Conservation (phyloP, 2,329 filamentous ascomycete species). For the Colletotrichum kahawae region DNA sequence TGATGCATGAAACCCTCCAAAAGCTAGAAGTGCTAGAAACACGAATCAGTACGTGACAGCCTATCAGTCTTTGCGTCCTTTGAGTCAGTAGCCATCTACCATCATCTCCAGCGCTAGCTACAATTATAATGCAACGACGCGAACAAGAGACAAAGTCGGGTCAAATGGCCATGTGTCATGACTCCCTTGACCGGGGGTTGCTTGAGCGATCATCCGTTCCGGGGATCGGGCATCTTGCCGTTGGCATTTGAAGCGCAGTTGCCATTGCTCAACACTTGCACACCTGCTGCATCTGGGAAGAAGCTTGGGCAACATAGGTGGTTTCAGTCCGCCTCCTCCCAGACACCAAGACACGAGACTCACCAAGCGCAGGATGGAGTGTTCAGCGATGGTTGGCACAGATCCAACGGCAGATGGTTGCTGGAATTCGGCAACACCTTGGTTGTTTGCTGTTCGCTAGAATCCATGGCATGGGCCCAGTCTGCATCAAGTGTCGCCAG, state of each 20-base stretch:
- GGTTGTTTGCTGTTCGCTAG: neutral
- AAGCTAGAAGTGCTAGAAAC: slow-evolving; percentile 9
- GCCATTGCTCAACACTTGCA: neutral
- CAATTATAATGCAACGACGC: neutral
- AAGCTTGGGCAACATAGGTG: slow-evolving; percentile 3
- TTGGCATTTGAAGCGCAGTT: neutral
- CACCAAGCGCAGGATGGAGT: neutral
- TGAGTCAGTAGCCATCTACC: slow-evolving; percentile 4
- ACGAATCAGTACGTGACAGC: slow-evolving; percentile 11
- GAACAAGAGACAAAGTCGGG: neutral
- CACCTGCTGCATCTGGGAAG: slow-evolving; percentile 10
- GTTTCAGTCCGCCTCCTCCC: slow-evolving; percentile 14
- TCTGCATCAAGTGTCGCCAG: neutral
- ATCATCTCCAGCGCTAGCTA: neutral
- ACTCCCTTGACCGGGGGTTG: slow-evolving; percentile 9
- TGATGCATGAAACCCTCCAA: slow-evolving; percentile 19
- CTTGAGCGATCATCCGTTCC: slow-evolving; percentile 11
- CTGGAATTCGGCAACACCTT: neutral
- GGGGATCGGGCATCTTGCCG: neutral
- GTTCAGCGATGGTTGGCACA: neutral
- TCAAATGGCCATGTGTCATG: slow-evolving; percentile 16
- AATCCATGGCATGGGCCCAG: neutral
- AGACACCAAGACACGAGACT: slow-evolving; percentile 3
- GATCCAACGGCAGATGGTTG: neutral
- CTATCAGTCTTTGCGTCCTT: slow-evolving; percentile 6